Percentiles rank a stretch among this genome's conserved stretches.
Conservation (phyloP, 163 green algal genomes). For the Trebouxia gelatinosa region DNA sequence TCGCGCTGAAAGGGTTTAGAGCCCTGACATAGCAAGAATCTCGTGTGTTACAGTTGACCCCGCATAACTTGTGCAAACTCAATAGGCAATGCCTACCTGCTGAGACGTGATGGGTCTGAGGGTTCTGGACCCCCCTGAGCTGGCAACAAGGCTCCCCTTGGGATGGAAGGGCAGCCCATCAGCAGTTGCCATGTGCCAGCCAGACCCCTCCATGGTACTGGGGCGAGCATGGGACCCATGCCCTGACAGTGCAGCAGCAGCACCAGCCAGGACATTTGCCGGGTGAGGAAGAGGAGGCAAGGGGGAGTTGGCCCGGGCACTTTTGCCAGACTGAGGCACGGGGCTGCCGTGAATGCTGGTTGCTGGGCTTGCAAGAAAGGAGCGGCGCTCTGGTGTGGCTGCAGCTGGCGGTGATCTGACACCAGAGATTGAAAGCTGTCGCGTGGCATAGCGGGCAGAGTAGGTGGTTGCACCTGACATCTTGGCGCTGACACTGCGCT, state of each 20-base stretch:
- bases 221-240: background rate
- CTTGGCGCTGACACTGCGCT: constrained; percentile 14
- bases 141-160: constrained; percentile 11
- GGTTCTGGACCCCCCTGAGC: constrained; percentile 17
- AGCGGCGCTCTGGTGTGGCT: no score
- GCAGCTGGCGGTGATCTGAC: no score
- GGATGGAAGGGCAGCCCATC: constrained; percentile 17
- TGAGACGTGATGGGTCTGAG: constrained; percentile 19
- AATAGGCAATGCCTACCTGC: no score
- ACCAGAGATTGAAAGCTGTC: constrained; percentile 6
- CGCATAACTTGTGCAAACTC: no score
- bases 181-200: constrained; percentile 9
- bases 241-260: background rate
- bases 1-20: no score
- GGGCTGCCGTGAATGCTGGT: background rate
- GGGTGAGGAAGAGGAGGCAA: no score
- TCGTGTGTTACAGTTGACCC: no score
- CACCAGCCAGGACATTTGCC: constrained; percentile 13
- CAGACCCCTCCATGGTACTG: background rate
- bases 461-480: background rate
- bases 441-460: constrained; percentile 2
- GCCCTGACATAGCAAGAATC: no score
- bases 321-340: no score
- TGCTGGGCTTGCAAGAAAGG: background rate
- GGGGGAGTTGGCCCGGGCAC: no score